Conservation (phyloP, 331 rosid genomes). For the Quercus lobata region DNA sequence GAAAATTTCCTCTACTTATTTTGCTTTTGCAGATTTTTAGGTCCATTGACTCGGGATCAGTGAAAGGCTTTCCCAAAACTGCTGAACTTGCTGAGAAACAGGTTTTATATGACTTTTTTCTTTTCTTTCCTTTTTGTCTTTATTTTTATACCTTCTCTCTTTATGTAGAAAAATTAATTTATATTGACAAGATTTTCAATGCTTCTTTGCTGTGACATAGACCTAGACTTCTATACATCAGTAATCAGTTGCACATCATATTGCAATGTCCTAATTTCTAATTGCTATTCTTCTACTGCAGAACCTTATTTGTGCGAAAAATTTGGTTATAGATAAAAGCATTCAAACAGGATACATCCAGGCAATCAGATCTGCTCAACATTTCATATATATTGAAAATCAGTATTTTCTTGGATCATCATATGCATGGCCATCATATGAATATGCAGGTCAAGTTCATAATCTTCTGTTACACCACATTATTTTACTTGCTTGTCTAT, state of each 20-base stretch:
- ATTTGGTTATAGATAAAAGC: conserved; percentile 76
- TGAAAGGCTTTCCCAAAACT: conserved; percentile 80
- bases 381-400: conserved; percentile 90
- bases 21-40: conserved; percentile 67
- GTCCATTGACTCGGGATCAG: conserved; percentile 91
- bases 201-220: conserved; percentile 19
- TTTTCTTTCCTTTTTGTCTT: conserved; percentile 10
- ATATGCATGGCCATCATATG: conserved; percentile 81
- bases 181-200: conserved; percentile 8
- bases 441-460: conserved; percentile 68
- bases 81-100: conserved; percentile 34
- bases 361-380: conserved; percentile 97
- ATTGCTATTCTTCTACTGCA: conserved; percentile 38
- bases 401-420: conserved; percentile 96
- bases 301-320: conserved; percentile 77
- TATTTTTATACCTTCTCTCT: neutral
- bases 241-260: conserved; percentile 12
- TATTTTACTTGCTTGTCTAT: conserved; percentile 2
- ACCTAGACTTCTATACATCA: conserved; percentile 3
- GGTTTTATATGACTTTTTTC: conserved; percentile 35
- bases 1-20: conserved; percentile 2
- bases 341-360: conserved; percentile 88
- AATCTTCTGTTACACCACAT: conserved; percentile 7
- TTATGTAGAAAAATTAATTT: conserved; percentile 6
- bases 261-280: conserved; percentile 7